phyloP scores from a whole-genome alignment of 139 green algal species.

The Chlamydomonas schloesseri region DNA sequence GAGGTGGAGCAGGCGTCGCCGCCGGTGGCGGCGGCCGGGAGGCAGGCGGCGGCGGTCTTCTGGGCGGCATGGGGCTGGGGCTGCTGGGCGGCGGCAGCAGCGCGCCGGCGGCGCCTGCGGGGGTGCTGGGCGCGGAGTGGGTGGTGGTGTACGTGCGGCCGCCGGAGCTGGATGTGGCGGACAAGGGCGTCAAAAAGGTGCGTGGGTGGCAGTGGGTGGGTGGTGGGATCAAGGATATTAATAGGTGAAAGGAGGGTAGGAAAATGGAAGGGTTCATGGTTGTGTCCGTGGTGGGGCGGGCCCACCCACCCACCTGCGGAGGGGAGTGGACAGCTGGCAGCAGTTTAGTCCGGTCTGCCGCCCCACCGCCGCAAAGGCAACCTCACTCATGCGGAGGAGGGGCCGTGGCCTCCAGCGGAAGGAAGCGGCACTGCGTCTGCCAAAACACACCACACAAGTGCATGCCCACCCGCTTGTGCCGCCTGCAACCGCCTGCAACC shows the following conservation, averaged over 20 bases:
- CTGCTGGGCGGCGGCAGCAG: slow-evolving; percentile 1
- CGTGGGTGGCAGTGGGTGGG: background rate
- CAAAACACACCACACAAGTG: too few species aligned
- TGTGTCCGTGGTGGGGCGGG: too few species aligned
- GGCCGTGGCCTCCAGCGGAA: too few species aligned
- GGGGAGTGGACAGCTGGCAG: too few species aligned
- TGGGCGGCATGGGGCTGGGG: background rate
- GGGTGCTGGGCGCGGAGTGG: slow-evolving; percentile 61
- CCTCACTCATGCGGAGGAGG: too few species aligned
- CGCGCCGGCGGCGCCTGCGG: background rate
- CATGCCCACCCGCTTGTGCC: background rate
- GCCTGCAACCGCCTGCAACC: background rate
- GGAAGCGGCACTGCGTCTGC: too few species aligned
- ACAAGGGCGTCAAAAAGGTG: slow-evolving; percentile 54
- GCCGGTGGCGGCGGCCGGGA: background rate
- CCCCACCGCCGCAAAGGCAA: too few species aligned
- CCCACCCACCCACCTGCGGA: too few species aligned
- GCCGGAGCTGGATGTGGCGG: slow-evolving; percentile 53
- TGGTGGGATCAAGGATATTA: too few species aligned
- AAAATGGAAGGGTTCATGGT: background rate
- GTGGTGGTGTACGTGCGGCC: slow-evolving; percentile 80
- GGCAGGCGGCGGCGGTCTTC: background rate
- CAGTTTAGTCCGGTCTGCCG: too few species aligned
- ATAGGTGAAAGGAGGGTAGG: background rate
- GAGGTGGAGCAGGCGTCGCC: slow-evolving; percentile 3